A percentile compares a stretch with the other conserved stretches of the same genome.
Conservation (phyloP, 345 rosid species). For the Raphanus raphanistrum region DNA sequence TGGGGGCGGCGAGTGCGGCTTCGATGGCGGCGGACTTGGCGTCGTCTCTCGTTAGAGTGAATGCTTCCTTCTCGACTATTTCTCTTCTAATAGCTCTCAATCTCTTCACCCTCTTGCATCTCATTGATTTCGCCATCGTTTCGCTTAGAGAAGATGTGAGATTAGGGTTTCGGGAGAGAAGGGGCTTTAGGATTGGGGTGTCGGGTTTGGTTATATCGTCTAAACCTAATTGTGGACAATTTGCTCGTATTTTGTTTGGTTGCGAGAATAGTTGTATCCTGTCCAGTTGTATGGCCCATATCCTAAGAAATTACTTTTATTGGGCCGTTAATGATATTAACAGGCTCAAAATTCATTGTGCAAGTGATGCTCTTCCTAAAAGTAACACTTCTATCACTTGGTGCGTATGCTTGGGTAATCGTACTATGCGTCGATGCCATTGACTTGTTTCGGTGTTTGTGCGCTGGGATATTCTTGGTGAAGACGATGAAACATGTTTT, state of each 20-base stretch:
- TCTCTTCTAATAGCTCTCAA: constrained; percentile 88
- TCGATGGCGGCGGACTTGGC: constrained; percentile 80
- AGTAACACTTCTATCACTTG: constrained; percentile 46
- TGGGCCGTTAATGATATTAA: neutral
- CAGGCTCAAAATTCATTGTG: constrained; percentile 10
- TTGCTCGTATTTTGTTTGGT: constrained; percentile 26
- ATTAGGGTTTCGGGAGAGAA: constrained; percentile 17
- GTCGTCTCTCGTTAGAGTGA: constrained; percentile 68
- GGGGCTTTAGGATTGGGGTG: neutral
- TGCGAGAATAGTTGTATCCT: neutral
- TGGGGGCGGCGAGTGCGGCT: constrained; percentile 92
- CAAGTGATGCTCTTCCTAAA: constrained; percentile 53
- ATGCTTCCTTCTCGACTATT: constrained; percentile 56
- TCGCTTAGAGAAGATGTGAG: neutral
- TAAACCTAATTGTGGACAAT: constrained; percentile 29
- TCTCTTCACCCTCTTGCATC: constrained; percentile 92
- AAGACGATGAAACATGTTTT: constrained; percentile 71
- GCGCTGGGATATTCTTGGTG: neutral
- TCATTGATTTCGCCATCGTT: constrained; percentile 86
- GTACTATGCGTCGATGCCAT: neutral
- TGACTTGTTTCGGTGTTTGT: neutral
- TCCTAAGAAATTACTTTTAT: neutral
- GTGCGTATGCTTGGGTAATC: constrained; percentile 1
- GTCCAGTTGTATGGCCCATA: neutral
- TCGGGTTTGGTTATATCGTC: constrained; percentile 14